phyloP scores from a whole-genome alignment of 225 moss, liverwort and hornwort species.

The Rhytidiadelphus loreus region DNA sequence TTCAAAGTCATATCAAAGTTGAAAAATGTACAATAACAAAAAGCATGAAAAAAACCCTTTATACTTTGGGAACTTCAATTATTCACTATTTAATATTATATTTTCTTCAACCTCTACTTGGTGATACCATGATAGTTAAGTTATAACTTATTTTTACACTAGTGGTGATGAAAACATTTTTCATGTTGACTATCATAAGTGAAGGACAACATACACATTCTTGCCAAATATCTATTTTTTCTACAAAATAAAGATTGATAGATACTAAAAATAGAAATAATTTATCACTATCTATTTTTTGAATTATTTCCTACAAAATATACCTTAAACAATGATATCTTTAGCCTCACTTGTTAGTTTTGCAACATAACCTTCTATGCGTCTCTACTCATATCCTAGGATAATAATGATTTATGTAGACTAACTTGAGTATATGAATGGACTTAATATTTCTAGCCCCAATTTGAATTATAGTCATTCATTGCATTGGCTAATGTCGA shows the following conservation, averaged over 20 bases:
- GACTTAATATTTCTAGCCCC: not conserved
- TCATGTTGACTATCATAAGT: not conserved
- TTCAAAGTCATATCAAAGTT: not conserved
- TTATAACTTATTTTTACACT: not conserved
- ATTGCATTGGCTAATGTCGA: not conserved
- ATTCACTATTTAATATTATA: not conserved
- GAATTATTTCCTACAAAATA: not conserved
- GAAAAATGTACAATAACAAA: not conserved
- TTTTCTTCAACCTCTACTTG: not conserved
- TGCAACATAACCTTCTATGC: not conserved
- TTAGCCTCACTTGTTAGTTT: not conserved
- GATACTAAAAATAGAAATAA: not conserved
- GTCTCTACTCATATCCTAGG: not conserved
- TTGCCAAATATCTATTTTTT: not conserved
- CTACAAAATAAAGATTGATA: not conserved
- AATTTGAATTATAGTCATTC: not conserved
- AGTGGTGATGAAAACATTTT: not conserved
- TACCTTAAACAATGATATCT: not conserved
- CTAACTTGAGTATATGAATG: not conserved
- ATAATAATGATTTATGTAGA: not conserved
- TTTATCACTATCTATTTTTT: not conserved
- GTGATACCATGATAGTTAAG: fast-evolving
- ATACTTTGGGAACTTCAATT: not conserved
- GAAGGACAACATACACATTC: not conserved
- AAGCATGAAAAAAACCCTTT: fast-evolving